Percentiles rank a stretch among this genome's conserved stretches.
Evolutionary conservation across 345 rosid species (phyloP).

Genomic region (Aurinia saxatilis): DNA sequence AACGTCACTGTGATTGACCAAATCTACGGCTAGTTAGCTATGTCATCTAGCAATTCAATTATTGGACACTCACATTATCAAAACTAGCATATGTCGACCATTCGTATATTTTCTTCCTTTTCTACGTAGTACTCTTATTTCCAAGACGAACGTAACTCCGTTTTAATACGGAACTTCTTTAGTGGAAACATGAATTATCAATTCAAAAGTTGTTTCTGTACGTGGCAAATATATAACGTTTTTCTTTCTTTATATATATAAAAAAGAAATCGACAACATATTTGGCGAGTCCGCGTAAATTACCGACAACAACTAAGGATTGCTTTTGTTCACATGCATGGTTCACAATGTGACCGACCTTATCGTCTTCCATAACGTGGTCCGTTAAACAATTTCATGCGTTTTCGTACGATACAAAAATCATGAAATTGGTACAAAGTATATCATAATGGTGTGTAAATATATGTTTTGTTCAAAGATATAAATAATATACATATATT

Average conservation of each 20-base stretch:
- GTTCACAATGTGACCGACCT: slow-evolving; percentile 10
- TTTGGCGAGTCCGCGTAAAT: not conserved
- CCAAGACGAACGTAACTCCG: not conserved
- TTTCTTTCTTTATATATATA: no score
- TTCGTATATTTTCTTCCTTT: slow-evolving; percentile 2
- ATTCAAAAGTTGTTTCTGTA: no score
- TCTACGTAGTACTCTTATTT: not conserved
- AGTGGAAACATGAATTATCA: slow-evolving; percentile 4
- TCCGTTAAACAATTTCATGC: slow-evolving; percentile 19
- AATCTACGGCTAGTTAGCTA: slow-evolving; percentile 7
- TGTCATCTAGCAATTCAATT: slow-evolving; percentile 6
- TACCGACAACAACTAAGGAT: not conserved
- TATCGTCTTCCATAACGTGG: slow-evolving; percentile 16
- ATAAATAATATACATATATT: not conserved
- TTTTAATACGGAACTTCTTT: slow-evolving; percentile 17
- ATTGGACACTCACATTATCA: slow-evolving; percentile 17
- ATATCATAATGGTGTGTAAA: not conserved
- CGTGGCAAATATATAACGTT: no score
- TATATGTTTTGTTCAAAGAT: not conserved
- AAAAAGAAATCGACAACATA: not conserved
- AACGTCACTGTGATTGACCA: slow-evolving; percentile 14
- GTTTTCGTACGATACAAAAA: slow-evolving; percentile 23
- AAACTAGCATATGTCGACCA: slow-evolving; percentile 10
- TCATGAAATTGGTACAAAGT: not conserved
- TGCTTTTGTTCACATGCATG: not conserved